Conservation (phyloP, 208 protist species). For the Wallacemonas rigidus region DNA sequence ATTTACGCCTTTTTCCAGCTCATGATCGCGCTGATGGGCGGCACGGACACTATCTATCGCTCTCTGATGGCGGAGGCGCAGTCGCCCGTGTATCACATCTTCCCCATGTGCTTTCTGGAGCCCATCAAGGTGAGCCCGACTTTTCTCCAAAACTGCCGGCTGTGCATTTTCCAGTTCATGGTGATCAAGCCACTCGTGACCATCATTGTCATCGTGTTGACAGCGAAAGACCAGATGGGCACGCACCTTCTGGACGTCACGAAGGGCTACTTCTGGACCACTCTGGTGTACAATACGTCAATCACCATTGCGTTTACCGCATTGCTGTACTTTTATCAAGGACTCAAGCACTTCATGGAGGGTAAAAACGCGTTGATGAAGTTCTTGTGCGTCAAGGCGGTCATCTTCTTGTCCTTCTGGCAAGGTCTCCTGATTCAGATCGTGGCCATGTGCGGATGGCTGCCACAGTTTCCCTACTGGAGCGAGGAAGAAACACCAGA, state of each 20-base stretch:
- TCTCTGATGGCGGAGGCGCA: slow-evolving; percentile 85
- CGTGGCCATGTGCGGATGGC: slow-evolving; percentile 57
- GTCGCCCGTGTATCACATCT: slow-evolving; percentile 74
- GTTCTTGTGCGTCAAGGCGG: slow-evolving; percentile 91
- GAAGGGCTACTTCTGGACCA: slow-evolving; percentile 91
- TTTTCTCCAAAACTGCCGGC: slow-evolving; percentile 87
- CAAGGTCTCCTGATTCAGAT: slow-evolving; percentile 89
- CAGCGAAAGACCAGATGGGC: slow-evolving; percentile 69
- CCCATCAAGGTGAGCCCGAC: slow-evolving; percentile 81
- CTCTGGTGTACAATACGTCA: slow-evolving; percentile 91
- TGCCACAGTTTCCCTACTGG: slow-evolving; percentile 84
- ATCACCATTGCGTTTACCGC: slow-evolving; percentile 92
- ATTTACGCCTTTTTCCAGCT: slow-evolving; percentile 95
- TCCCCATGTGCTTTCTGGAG: slow-evolving; percentile 83
- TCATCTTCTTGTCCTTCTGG: slow-evolving; percentile 95
- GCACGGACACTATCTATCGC: slow-evolving; percentile 84
- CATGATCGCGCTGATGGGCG: slow-evolving; percentile 92
- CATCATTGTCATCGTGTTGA: slow-evolving; percentile 82
- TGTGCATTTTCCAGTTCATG: slow-evolving; percentile 93
- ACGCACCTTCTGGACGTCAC: slow-evolving; percentile 67
- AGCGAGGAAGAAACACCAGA: slow-evolving; percentile 58
- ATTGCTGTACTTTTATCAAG: slow-evolving; percentile 92
- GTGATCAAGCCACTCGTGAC: slow-evolving; percentile 88
- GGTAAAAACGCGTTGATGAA: slow-evolving; percentile 89
- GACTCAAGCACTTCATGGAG: slow-evolving; percentile 87